These are phyloP conservation scores for Piromyces finnis DNA, from an alignment of 192 early-diverging fungal species.

Conservation along the genomic window DNA sequence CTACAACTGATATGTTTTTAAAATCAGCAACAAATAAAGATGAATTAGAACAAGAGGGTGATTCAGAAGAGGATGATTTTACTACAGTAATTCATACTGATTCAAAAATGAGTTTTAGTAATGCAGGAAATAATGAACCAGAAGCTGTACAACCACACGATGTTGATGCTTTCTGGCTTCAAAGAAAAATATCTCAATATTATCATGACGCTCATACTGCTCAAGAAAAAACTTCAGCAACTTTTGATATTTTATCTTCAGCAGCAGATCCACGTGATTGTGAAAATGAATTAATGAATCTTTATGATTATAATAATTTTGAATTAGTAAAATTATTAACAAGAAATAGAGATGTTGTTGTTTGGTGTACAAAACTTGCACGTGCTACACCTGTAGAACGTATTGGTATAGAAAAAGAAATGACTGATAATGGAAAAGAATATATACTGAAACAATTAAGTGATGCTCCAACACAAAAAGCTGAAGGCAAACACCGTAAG, in stretches of 20 bases:
- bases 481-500: constrained; percentile 35
- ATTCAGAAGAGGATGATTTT: not conserved
- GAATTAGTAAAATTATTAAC: constrained; percentile 81
- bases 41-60: constrained; percentile 4
- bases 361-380: constrained; percentile 79
- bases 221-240: constrained; percentile 69
- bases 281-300: constrained; percentile 90
- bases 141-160: constrained; percentile 41
- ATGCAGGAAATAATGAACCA: not conserved
- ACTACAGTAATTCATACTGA: not conserved
- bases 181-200: constrained; percentile 61
- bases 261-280: constrained; percentile 52
- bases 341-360: constrained; percentile 68
- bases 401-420: constrained; percentile 35
- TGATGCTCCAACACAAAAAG: constrained; percentile 18
- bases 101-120: not conserved
- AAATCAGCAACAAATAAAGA: constrained; percentile 1
- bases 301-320: constrained; percentile 94
- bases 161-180: constrained; percentile 95
- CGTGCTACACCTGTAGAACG: constrained; percentile 39
- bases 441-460: constrained; percentile 57
- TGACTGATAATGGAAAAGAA: constrained; percentile 43
- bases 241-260: constrained; percentile 55
- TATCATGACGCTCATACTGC: constrained; percentile 71
- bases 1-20: constrained; percentile 1